Base-by-base conservation (phyloP, 2,329 filamentous ascomycete species). In the Alternaria postmessia region DNA sequence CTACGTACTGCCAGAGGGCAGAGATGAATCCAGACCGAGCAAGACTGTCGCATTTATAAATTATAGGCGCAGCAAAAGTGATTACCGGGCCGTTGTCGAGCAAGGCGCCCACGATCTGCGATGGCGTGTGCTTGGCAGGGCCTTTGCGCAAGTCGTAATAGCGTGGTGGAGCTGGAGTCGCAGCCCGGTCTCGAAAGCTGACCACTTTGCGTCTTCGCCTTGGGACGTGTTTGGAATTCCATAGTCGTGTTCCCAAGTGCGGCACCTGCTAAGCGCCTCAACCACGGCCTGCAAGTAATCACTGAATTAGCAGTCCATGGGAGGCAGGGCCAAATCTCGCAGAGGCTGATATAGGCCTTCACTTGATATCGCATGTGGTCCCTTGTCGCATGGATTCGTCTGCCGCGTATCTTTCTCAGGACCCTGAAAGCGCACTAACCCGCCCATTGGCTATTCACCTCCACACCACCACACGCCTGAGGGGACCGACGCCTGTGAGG, bases 61-160 rank as follows among this genome's bases (percentile, higher is more conserved):
- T 38, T 22, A 26, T 38, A 26, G 20, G 20, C 32, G 16, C 46
- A n/a, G 46, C 36, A 24, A 7, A 9, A 36, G 32, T 36, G 22
- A 12, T 26, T 16, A 49, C 24, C 46, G 34, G 49, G 49, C 34
- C 41, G 41, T 32, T 47, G 48, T 24, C 20, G 32, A 32, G 26
- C 28, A 42, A n/a, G 22, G 22, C 32, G 49, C 54, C 24, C 41
- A 54, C 61, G 60, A 64, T 66, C 52, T 44, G 56, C 57, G 46
- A 56, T 62, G 59, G 59, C 61, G 64, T 64, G 30, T 49, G 49
- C 64, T 60, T 65, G 63, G 63, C 63, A 65, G 54, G 56, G 55
- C 62, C 63, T 61, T 46, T 26, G 52, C 49, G 49, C 42, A 63
- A 46, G 14, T 38, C 24, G 59, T 56, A 16, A 30, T 63, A 41